Percentiles rank a stretch among this genome's conserved stretches.
Evolutionary conservation across 2,329 filamentous ascomycete species (phyloP).

Genomic region (Stagonosporopsis cucurbitacearum): DNA sequence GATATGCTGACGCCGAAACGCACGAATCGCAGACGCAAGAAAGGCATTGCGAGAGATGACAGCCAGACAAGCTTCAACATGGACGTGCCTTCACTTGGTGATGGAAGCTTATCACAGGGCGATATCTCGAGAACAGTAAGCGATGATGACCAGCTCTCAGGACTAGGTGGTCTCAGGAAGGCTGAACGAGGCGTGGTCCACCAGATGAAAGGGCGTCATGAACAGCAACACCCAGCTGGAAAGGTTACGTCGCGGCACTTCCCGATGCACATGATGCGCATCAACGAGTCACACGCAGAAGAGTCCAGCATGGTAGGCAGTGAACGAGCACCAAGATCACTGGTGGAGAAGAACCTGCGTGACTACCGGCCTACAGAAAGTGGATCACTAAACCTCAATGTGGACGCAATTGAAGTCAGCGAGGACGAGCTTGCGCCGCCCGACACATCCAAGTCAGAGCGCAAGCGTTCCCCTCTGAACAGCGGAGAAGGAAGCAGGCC

Average conservation of each 20-base stretch:
- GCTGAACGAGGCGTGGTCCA: slow-evolving; percentile 24
- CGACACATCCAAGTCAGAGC: neutral
- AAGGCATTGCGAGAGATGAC: neutral
- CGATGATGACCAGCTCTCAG: neutral
- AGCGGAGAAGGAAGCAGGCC: slow-evolving; percentile 1
- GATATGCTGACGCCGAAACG: neutral
- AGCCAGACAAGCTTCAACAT: neutral
- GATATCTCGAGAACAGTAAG: neutral
- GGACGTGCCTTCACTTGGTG: neutral
- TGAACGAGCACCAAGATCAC: neutral
- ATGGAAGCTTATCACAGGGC: neutral
- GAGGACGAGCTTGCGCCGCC: slow-evolving; percentile 28
- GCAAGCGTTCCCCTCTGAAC: slow-evolving; percentile 6
- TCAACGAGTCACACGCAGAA: slow-evolving; percentile 32
- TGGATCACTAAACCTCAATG: neutral
- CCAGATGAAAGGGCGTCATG: too few species aligned
- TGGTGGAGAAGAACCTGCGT: neutral
- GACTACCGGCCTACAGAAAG: neutral
- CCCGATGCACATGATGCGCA: slow-evolving; percentile 18
- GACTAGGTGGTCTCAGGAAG: slow-evolving; percentile 3
- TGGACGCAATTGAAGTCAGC: slow-evolving; percentile 7
- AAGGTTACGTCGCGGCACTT: slow-evolving; percentile 21
- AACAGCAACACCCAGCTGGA: neutral
- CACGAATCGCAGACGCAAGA: neutral
- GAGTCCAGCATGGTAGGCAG: neutral